Conservation (phyloP, 441 rosid species). For the Mallotus japonicus region DNA sequence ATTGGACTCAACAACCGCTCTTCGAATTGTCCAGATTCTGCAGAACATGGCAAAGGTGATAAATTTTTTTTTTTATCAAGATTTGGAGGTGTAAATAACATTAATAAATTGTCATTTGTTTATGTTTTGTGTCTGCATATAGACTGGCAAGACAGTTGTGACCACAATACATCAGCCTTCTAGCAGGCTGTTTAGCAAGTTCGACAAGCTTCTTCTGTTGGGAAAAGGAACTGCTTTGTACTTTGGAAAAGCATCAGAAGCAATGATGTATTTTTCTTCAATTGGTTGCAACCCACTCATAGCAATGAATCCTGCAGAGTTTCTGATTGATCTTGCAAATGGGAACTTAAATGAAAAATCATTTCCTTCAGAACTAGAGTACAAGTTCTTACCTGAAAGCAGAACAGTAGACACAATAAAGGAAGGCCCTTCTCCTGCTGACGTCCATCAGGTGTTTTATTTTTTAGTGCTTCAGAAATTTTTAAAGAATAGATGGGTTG, state of each 20-base stretch:
- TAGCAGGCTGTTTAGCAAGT: constrained; percentile 14
- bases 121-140: not conserved
- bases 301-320: constrained; percentile 19
- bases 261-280: constrained; percentile 14
- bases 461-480: not conserved
- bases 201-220: constrained; percentile 15
- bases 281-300: constrained; percentile 15
- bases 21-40: constrained; percentile 14
- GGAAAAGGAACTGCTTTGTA: constrained; percentile 16
- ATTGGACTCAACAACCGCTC: constrained; percentile 13
- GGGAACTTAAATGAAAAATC: constrained; percentile 11
- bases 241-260: constrained; percentile 17
- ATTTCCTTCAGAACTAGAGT: constrained; percentile 2
- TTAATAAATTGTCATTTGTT: not conserved
- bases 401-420: not conserved
- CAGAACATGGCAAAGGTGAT: constrained; percentile 19
- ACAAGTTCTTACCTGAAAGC: not conserved
- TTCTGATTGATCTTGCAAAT: constrained; percentile 22
- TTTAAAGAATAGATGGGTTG: not conserved
- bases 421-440: not conserved
- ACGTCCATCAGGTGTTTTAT: constrained; percentile 9
- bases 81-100: not conserved
- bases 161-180: constrained; percentile 20
- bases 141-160: constrained; percentile 17
- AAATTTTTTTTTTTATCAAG: not conserved